Conservation (phyloP, 192 early-diverging fungal species). For the Entomortierella beljakovae region DNA sequence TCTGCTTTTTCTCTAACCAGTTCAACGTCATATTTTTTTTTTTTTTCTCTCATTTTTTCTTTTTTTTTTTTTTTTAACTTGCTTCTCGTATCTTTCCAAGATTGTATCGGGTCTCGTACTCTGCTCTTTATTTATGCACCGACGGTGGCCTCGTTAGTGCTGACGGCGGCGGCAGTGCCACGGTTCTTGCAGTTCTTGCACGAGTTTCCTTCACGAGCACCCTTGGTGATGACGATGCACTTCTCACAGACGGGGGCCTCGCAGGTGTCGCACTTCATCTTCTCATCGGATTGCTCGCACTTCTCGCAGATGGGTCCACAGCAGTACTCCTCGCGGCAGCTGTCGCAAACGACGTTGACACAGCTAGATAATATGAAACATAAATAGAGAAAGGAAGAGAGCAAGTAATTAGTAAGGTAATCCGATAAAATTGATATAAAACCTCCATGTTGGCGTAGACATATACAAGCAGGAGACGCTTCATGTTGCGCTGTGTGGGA, state of each 20-base stretch:
- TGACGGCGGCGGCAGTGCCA: background rate
- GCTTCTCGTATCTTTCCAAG: background rate
- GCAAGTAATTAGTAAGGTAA: too few relatives aligned
- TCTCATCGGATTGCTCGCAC: conserved; percentile 33
- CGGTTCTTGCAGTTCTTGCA: conserved; percentile 50
- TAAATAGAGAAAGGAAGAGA: background rate
- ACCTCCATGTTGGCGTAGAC: too few relatives aligned
- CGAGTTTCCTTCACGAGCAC: conserved; percentile 41
- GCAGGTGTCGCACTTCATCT: conserved; percentile 49
- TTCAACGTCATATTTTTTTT: background rate
- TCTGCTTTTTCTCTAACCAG: conserved; percentile 8
- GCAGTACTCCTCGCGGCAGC: conserved; percentile 52
- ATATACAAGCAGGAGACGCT: too few relatives aligned
- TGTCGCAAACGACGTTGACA: conserved; percentile 51
- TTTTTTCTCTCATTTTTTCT: background rate
- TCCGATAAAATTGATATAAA: too few relatives aligned
- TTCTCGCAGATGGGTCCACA: conserved; percentile 52
- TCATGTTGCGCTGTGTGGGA: conserved; percentile 23
- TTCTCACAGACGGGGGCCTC: conserved; percentile 44
- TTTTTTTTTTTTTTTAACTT: background rate
- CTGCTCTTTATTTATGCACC: conserved; percentile 6
- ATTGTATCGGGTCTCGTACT: background rate
- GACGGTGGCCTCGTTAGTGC: conserved; percentile 7
- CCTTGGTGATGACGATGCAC: conserved; percentile 54
- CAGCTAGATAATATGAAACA: conserved; percentile 19